Percentiles rank a stretch among this genome's conserved stretches.
Conservation (phyloP, 164 flowering plant species). For the Vitis cinerea region DNA sequence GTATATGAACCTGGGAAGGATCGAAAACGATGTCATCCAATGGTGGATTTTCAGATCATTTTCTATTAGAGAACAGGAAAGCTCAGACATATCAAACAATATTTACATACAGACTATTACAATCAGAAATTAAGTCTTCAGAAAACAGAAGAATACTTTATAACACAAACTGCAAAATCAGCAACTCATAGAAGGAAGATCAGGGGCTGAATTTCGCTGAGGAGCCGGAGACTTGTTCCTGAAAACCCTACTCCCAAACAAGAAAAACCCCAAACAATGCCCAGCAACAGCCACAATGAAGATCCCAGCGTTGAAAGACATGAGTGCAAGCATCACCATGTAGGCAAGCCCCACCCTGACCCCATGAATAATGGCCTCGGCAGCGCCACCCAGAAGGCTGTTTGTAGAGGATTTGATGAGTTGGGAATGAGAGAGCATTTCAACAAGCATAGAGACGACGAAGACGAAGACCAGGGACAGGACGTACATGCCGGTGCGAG, state of each 20-base stretch:
- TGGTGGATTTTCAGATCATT: too few species aligned
- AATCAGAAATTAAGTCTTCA: too few species aligned
- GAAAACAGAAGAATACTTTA: too few species aligned
- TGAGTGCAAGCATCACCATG: constrained; percentile 42
- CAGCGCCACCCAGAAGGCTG: constrained; percentile 13
- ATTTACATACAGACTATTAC: too few species aligned
- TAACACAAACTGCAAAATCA: too few species aligned
- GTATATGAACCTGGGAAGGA: too few species aligned
- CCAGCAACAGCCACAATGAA: constrained; percentile 43
- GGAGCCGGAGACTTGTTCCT: not conserved
- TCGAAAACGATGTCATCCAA: too few species aligned
- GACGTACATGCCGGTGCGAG: constrained; percentile 28
- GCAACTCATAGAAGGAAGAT: too few species aligned
- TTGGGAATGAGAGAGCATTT: constrained; percentile 31
- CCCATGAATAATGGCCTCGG: constrained; percentile 24
- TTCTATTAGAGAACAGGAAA: too few species aligned
- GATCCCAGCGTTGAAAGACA: constrained; percentile 47
- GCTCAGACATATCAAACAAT: too few species aligned
- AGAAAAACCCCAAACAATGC: constrained; percentile 31
- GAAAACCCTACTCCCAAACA: constrained; percentile 41
- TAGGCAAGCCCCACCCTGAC: constrained; percentile 31
- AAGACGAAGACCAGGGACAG: constrained; percentile 28
- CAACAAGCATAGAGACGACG: constrained; percentile 23
- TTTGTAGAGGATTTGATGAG: constrained; percentile 5
- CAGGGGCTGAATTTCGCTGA: too few species aligned